These are phyloP conservation scores for Claviceps africana DNA, from an alignment of 2,329 filamentous ascomycete genomes.

Conservation along the genomic window DNA sequence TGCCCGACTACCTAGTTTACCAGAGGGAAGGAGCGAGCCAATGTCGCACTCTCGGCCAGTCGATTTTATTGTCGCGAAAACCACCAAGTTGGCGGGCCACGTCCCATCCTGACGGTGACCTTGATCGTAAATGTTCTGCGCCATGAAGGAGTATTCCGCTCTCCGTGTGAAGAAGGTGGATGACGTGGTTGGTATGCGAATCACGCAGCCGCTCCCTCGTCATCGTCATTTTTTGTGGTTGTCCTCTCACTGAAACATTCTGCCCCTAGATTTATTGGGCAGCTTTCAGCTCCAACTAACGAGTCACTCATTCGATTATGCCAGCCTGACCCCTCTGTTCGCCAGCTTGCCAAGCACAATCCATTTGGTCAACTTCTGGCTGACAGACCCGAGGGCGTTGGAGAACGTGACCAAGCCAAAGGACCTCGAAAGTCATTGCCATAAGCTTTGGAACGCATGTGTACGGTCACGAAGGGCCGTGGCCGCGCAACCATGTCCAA, in stretches of 20 bases:
- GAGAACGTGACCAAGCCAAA: neutral
- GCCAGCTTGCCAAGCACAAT: slow-evolving; percentile 17
- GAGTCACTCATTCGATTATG: slow-evolving; percentile 14
- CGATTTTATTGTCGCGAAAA: neutral
- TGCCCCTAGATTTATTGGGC: slow-evolving; percentile 14
- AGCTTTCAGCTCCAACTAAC: slow-evolving; percentile 14
- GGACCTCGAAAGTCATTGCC: slow-evolving; percentile 42
- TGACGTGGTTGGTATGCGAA: slow-evolving; percentile 1
- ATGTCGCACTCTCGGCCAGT: neutral
- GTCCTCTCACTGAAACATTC: neutral
- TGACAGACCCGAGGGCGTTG: neutral
- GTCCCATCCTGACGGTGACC: no score
- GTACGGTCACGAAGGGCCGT: slow-evolving; percentile 31
- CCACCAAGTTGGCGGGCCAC: no score
- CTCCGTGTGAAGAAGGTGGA: neutral
- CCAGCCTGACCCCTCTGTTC: slow-evolving; percentile 25
- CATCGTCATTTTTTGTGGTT: neutral
- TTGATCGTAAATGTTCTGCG: neutral
- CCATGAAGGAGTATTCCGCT: neutral
- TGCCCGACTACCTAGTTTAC: neutral
- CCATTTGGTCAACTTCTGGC: slow-evolving; percentile 9
- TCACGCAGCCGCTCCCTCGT: neutral
- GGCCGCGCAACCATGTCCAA: slow-evolving; percentile 9
- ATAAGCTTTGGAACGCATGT: slow-evolving; percentile 53
- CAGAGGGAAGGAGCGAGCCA: neutral